Conservation (phyloP, 441 rosid species). For the Gossypium davidsonii region DNA sequence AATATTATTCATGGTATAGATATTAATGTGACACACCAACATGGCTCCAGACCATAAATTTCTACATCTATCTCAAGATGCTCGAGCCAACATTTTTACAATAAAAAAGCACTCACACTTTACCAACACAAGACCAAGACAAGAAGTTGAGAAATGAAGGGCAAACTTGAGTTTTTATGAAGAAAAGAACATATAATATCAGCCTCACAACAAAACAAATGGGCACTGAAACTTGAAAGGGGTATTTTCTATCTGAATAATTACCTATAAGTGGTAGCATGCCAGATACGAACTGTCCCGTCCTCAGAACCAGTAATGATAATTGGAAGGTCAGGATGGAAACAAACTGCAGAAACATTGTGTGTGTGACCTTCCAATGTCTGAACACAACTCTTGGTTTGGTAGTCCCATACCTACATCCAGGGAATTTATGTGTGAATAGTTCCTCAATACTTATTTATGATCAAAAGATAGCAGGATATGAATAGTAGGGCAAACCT, state of each 20-base stretch:
- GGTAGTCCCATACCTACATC: slow-evolving; percentile 62
- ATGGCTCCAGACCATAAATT: neutral
- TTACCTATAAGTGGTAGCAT: slow-evolving; percentile 58
- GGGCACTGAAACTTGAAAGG: neutral
- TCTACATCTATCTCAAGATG: slow-evolving; percentile 1
- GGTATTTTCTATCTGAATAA: slow-evolving; percentile 5
- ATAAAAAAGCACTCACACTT: neutral
- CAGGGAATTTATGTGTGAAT: slow-evolving; percentile 18
- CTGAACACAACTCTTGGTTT: slow-evolving; percentile 57
- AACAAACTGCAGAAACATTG: slow-evolving; percentile 63
- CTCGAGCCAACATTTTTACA: neutral
- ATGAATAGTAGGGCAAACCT: slow-evolving; percentile 38
- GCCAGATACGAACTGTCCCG: slow-evolving; percentile 71
- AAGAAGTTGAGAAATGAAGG: neutral
- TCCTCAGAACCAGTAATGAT: slow-evolving; percentile 80
- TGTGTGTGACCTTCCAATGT: slow-evolving; percentile 70
- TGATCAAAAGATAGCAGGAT: slow-evolving; percentile 8
- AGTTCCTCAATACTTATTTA: slow-evolving; percentile 12
- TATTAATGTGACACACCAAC: neutral
- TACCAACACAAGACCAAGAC: neutral
- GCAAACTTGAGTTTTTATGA: neutral
- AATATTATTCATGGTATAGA: neutral
- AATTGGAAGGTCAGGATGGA: slow-evolving; percentile 70
- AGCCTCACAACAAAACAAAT: neutral
- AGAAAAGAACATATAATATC: neutral